Base-by-base conservation (phyloP, 2,329 filamentous ascomycete genomes). In the Colletotrichum lupini region DNA sequence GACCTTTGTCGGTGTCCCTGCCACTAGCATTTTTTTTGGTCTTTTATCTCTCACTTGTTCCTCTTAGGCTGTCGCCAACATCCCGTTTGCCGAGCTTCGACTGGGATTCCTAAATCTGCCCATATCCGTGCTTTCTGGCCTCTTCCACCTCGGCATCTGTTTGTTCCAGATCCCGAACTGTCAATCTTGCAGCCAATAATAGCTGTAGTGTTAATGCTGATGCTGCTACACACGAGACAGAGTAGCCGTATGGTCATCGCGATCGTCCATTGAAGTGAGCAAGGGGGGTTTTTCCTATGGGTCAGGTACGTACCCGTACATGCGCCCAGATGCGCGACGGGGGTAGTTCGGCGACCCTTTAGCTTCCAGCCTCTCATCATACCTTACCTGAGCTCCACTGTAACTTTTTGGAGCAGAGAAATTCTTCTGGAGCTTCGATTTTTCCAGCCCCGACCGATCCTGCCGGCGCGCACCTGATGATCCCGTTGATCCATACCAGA, bases 351-450 rank as follows among this genome's bases (percentile, higher is more conserved):
- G 70, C 59, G 55, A 70, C 53, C 59, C 22, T 19, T 52, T 42
- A 35, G 30, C 35, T 56, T n/a, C 28, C 32, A 42, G 9, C 49
- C 46, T 57, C 52, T 37, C 32, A 28, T 24, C 26, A n/a, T 42
- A 35, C 66, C 19, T 49, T 35, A 35, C 32, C 32, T 35, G 32
- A 56, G 57, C 53, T 74, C 68, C 72, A 72, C 68, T 30, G 19
- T 26, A 52, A 32, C 26, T 46, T n/a, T 42, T 28, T 55, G 42
- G 28, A 30, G 55, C 62, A 24, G 30, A 58, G 55, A 69, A 73
- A 73, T 64, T 73, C 67, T 70, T 65, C 60, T 70, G 70, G 60
- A 70, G 70, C 70, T 64, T 73, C 55, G 26, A 53, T 73, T 70
- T 70, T 73, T 56, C 70, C 55, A 73, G 67, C 28, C 46, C 70